Percentiles rank a stretch among this genome's conserved stretches.
These are phyloP conservation scores for Periconia digitata DNA, from an alignment of 2,329 filamentous ascomycete genomes.

Conservation along the genomic window DNA sequence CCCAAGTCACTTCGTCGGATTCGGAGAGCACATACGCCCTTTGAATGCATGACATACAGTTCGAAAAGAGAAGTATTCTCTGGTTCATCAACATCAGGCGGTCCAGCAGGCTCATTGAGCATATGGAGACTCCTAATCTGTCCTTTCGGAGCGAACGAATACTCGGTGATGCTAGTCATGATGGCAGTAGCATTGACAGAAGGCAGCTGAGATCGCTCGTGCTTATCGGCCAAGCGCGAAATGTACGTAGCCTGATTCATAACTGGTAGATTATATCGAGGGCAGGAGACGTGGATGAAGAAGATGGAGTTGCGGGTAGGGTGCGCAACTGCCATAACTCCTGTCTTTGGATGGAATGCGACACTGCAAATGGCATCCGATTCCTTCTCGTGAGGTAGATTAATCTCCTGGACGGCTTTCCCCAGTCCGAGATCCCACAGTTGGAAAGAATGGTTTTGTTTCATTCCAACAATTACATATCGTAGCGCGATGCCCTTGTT, in stretches of 20 bases:
- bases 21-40: conserved; percentile 86
- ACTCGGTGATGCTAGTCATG: conserved; percentile 94
- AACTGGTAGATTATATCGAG: conserved; percentile 79
- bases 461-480: conserved; percentile 96
- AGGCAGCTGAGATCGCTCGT: conserved; percentile 54
- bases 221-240: conserved; percentile 66
- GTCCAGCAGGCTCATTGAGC: conserved; percentile 68
- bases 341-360: conserved; percentile 86
- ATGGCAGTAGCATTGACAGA: conserved; percentile 94
- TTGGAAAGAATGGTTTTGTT: conserved; percentile 98
- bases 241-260: conserved; percentile 90
- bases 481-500: conserved; percentile 85
- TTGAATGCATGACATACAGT: conserved; percentile 96
- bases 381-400: conserved; percentile 93
- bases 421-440: conserved; percentile 95
- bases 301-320: conserved; percentile 97
- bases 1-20: conserved; percentile 89
- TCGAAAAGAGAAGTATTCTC: conserved; percentile 83
- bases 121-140: conserved; percentile 89
- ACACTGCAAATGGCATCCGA: conserved; percentile 98
- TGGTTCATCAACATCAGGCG: conserved; percentile 55
- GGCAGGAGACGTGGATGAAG: conserved; percentile 92
- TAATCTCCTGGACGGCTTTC: conserved; percentile 95
- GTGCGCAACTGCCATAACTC: conserved; percentile 92
- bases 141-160: conserved; percentile 85